Base-by-base conservation (phyloP, 1,284 basidiomycete genomes). In the Apiotrichum domesticum region DNA sequence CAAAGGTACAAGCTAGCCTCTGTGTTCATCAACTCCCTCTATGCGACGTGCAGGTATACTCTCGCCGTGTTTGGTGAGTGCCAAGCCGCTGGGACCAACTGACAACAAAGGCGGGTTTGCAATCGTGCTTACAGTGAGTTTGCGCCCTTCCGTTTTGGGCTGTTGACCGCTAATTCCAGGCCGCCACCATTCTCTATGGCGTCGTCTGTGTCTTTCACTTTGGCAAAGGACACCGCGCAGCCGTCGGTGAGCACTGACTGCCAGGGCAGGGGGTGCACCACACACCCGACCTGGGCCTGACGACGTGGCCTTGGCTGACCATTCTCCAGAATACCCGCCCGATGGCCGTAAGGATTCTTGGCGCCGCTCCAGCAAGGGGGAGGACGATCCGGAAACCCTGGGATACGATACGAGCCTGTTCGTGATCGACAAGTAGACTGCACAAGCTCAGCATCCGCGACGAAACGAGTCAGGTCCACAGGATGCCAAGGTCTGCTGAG, bases 1-100 rank as follows among this genome's bases (percentile, higher is more conserved):
- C 2, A n/a, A 51, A 72, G 70, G 33, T 74, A 72, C 62, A 74
- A 73, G 46, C 58, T 74, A 4, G 60, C 64, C 6, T 66, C 65
- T 5, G 59, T 74, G 46, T 74, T 64, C 61, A 51, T 71, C 10
- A 66, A 66, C 3, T 34, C 43, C 6, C 52, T 71, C 14, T 74
- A 71, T 56, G 57, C 54, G 40, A 67, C 65, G 51, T 70, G 68
- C 9, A 58, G 57, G 40, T 63, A 67, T 46, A 74, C 71, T 6
- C 66, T 72, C 58, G 70, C 68, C n/a, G 60, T 72, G 10, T 69
- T 74, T 49, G 67, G 67, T 67, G 47, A 64, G 66, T 54, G 13
- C 3, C 21, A 21, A 21, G 21, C 21, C 5, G 2, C 14, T 14
- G 15, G 9, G 32, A 4, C 2, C 43, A 11, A 40, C 44, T 52